Percentiles rank a stretch among this genome's conserved stretches.
Evolutionary conservation across 2,329 filamentous ascomycete genomes (phyloP).

Genomic region (Diaporthe sp.): DNA sequence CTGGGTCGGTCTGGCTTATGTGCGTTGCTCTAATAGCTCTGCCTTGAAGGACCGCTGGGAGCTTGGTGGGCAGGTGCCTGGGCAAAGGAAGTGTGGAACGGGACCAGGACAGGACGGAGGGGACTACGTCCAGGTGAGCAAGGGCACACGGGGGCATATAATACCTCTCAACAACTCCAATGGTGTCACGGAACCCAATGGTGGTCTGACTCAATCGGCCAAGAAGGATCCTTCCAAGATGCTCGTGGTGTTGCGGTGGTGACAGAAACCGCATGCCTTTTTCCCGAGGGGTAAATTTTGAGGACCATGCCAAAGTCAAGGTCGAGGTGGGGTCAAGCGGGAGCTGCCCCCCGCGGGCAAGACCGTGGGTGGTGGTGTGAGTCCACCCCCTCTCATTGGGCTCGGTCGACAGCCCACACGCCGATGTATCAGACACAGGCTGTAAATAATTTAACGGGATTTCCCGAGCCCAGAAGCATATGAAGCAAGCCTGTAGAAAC

Average conservation of each 20-base stretch:
- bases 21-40: background rate
- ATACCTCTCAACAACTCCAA: slow-evolving; percentile 18
- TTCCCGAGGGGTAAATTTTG: slow-evolving; percentile 33
- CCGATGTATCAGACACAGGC: background rate
- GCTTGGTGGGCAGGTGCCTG: background rate
- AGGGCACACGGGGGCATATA: background rate
- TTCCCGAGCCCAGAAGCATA: background rate
- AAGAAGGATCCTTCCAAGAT: slow-evolving; percentile 5
- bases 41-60: background rate
- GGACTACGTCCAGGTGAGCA: too few species aligned
- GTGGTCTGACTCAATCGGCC: slow-evolving; percentile 32
- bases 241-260: slow-evolving; percentile 5
- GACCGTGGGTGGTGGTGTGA: background rate
- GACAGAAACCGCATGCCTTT: slow-evolving; percentile 11
- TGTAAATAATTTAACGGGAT: accelerated
- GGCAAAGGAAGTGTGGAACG: background rate
- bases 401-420: too few species aligned
- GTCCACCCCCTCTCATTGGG: too few species aligned
- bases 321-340: slow-evolving; percentile 30
- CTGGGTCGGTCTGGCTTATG: background rate
- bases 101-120: background rate
- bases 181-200: background rate
- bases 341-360: background rate
- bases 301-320: background rate
- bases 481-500: background rate